phyloP scores from a whole-genome alignment of 2,329 filamentous ascomycete species.

The Samsoniella hepiali region DNA sequence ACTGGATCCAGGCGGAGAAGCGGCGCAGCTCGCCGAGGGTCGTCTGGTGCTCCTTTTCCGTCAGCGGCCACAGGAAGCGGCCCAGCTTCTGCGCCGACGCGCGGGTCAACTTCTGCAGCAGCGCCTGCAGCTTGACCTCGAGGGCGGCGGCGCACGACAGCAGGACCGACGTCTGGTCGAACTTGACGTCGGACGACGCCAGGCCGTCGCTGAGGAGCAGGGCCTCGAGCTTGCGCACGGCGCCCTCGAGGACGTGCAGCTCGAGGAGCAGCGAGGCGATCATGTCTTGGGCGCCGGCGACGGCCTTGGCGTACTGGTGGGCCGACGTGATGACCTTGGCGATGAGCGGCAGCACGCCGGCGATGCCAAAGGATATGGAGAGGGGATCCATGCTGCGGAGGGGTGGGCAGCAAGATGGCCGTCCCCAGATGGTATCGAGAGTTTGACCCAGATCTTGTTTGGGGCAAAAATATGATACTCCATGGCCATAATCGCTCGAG shows the following conservation, averaged over 20 bases:
- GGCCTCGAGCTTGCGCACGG: background rate
- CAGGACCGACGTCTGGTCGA: slow-evolving; percentile 6
- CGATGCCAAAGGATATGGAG: slow-evolving; percentile 17
- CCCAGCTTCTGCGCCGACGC: background rate
- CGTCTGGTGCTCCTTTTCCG: slow-evolving; percentile 24
- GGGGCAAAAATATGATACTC: background rate
- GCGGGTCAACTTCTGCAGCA: slow-evolving; percentile 11
- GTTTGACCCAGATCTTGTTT: background rate
- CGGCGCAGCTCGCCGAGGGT: slow-evolving; percentile 22
- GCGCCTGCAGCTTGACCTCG: slow-evolving; percentile 17
- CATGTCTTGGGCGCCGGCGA: background rate
- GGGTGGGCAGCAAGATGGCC: no score
- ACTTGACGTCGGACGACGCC: background rate
- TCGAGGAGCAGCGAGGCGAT: background rate
- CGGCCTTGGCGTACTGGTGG: background rate
- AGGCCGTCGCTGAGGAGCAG: background rate
- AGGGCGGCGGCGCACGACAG: slow-evolving; percentile 16
- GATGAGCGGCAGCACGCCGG: slow-evolving; percentile 10
- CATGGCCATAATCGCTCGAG: background rate
- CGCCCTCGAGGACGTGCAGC: background rate
- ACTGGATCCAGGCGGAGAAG: slow-evolving; percentile 24
- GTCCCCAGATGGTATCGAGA: no score
- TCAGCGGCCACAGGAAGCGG: slow-evolving; percentile 23
- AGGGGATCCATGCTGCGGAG: slow-evolving; percentile 10
- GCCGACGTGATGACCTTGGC: background rate